Evolutionary conservation across 1,284 basidiomycete genomes (phyloP), one percentile per base, ranked within the genome.

Genomic region (Rhodotorula sp.): DNA sequence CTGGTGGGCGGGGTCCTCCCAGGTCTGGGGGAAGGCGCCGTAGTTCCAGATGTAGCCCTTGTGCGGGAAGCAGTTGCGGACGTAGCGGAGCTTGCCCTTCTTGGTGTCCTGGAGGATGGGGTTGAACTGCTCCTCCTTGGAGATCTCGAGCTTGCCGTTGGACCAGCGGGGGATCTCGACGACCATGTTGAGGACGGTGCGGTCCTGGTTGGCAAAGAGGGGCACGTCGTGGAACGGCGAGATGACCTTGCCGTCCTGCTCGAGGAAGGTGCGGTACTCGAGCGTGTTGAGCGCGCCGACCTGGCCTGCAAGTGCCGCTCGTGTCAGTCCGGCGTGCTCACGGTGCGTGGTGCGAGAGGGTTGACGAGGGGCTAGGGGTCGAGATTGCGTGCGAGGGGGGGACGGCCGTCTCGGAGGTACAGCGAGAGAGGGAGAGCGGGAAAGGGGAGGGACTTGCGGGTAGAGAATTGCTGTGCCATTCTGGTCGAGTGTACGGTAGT

Each of bases 61-160:
- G 86, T 98, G 95, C 78, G 94, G 97, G 91, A 99, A 99, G 84
- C 95, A 99, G 88, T 99, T 99, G 83, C 97, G 91, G 76, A 99
- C 97, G 83, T 87, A 99, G 79, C 97, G 91, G 82, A 99, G 85
- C 83, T 92, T 94, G 80, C 93, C 93, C 84, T 92, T 93, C 85
- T 95, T 97, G 81, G 90, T 89, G 82, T 97, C 94, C 85, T 99
- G 97, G 84, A 97, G 94, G 90, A 99, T 97, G 78, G 95, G 94
- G 85, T 99, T 99, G 88, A 99, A 93, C 47, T 87, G 73, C 83
- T 99, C 95, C 81, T 97, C 93, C 85, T 97, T 98, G 83, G 87
- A 94, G 83, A 97, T 97, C 85, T 99, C 95, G 67, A 78, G 73
- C 71, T 78, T 79, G 73, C 79, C 82, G 86, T 99, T 99, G 82